These are phyloP conservation scores for Nepenthes gracilis DNA, from an alignment of 148 eudicot species.

Conservation along the genomic window DNA sequence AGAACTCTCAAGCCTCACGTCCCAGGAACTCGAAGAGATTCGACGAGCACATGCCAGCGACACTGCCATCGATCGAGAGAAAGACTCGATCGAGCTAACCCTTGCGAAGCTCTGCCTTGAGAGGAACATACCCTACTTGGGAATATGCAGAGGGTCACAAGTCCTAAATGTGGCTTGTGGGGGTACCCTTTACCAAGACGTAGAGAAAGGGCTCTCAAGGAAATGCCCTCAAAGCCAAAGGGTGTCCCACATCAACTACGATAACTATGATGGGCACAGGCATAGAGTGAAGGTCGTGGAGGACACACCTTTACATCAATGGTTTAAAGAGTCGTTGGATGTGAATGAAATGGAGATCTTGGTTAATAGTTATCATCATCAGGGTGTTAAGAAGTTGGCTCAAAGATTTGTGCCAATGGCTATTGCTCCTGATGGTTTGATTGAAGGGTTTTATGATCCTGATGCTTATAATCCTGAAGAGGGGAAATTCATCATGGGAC, in stretches of 20 bases:
- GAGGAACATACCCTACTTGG: constrained; percentile 40
- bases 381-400: constrained; percentile 36
- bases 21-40: constrained; percentile 34
- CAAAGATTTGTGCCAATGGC: constrained; percentile 45
- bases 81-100: constrained; percentile 36
- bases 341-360: constrained; percentile 20
- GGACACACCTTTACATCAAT: constrained; percentile 27
- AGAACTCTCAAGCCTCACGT: constrained; percentile 21
- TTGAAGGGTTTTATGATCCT: constrained; percentile 49
- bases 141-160: constrained; percentile 43
- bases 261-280: constrained; percentile 39
- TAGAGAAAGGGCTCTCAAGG: constrained; percentile 28
- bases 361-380: constrained; percentile 47
- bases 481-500: constrained; percentile 38
- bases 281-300: constrained; percentile 24
- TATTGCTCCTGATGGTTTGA: constrained; percentile 33
- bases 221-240: not conserved
- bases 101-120: constrained; percentile 40
- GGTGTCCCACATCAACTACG: constrained; percentile 33
- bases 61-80: constrained; percentile 33
- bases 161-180: constrained; percentile 42
- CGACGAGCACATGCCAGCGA: constrained; percentile 25
- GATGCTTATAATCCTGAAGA: constrained; percentile 32
- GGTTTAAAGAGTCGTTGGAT: constrained; percentile 29
- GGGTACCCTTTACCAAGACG: constrained; percentile 35